These are phyloP conservation scores for Fraxinus excelsior DNA, from an alignment of 257 asterid genomes.

Conservation along the genomic window DNA sequence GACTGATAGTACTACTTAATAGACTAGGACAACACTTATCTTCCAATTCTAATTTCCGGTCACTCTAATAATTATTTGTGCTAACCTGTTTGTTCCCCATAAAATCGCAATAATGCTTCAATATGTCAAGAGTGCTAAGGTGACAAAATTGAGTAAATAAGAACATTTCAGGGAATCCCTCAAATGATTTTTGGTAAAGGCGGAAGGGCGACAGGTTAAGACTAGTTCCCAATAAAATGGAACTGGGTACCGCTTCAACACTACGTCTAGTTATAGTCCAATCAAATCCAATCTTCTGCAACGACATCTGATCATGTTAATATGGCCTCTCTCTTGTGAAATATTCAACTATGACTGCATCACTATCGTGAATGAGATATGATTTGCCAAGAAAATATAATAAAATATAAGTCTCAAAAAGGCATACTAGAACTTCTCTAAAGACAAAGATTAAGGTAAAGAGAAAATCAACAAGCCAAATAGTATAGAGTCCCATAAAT, in stretches of 20 bases:
- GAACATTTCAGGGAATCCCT: constrained; percentile 3
- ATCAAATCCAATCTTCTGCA: neutral
- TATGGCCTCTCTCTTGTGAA: neutral
- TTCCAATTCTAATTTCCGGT: constrained; percentile 3
- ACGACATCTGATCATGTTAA: neutral
- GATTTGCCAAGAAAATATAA: neutral
- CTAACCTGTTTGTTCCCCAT: neutral
- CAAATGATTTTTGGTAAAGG: neutral
- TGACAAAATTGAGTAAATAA: neutral
- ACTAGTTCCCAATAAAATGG: neutral
- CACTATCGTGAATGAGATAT: neutral
- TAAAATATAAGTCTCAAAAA: neutral
- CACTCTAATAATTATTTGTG: neutral
- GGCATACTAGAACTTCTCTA: neutral
- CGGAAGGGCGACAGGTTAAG: neutral
- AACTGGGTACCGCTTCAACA: neutral
- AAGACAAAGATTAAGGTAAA: constrained; percentile 1
- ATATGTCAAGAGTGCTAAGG: neutral
- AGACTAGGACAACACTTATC: neutral
- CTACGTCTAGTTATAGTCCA: neutral
- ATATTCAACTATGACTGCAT: neutral
- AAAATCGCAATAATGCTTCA: neutral
- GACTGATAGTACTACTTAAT: no score
- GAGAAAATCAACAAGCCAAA: constrained; percentile 2
- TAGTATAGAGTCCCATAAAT: constrained; percentile 14